Percentiles rank a stretch among this genome's conserved stretches.
Conservation (phyloP, 73 alveolate species). For the Effrenium voratum region DNA sequence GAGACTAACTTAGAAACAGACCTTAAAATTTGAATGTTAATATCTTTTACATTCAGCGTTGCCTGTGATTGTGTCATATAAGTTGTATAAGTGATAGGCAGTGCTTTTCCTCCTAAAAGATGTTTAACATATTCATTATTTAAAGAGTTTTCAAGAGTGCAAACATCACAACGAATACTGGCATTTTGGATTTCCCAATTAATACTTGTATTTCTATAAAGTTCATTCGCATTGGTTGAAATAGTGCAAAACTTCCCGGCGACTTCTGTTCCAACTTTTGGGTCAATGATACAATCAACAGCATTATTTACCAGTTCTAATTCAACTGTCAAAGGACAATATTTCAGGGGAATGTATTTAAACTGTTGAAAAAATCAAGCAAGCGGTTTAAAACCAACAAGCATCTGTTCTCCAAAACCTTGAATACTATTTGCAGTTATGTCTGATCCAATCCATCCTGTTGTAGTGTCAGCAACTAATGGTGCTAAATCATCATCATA, state of each 20-base stretch:
- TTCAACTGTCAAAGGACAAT: background rate
- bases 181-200: background rate
- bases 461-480: background rate
- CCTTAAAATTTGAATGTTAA: background rate
- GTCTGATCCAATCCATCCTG: background rate
- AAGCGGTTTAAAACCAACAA: background rate
- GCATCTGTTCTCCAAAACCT: background rate
- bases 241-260: background rate
- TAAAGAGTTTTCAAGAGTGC: background rate
- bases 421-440: background rate
- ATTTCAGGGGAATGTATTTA: background rate
- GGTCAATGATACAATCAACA: constrained; percentile 2
- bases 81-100: background rate
- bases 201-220: background rate
- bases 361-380: background rate
- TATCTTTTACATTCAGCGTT: background rate
- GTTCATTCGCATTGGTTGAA: background rate
- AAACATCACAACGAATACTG: background rate
- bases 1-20: background rate
- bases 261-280: background rate
- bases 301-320: background rate
- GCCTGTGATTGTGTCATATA: constrained; percentile 8
- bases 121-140: background rate
- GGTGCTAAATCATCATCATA: background rate
- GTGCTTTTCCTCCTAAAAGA: background rate